These are phyloP conservation scores for Solanum ossicruentum DNA, from an alignment of 257 asterid genomes.

Conservation along the genomic window DNA sequence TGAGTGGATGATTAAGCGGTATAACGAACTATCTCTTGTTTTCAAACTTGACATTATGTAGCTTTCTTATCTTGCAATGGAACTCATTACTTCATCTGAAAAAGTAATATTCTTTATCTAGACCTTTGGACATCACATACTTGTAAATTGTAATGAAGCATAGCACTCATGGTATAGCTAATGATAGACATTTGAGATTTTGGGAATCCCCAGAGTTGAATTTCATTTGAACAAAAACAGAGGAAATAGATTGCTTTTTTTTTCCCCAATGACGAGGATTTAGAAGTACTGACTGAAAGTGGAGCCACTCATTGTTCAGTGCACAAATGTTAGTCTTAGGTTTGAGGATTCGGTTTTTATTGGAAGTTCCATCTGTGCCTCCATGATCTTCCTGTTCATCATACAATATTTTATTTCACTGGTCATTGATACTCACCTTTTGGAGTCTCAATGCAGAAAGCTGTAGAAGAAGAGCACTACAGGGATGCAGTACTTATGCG, in stretches of 20 bases:
- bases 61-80: not conserved
- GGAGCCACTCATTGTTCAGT: not conserved
- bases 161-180: not conserved
- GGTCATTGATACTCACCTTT: not conserved
- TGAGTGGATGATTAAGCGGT: not conserved
- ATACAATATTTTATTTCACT: not conserved
- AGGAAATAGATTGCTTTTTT: not conserved
- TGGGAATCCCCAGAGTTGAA: not conserved
- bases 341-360: not conserved
- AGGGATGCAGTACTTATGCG: conserved; percentile 79
- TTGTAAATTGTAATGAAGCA: not conserved
- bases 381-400: not conserved
- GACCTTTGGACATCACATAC: not conserved
- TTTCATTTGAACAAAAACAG: not conserved
- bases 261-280: not conserved
- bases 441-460: conserved; percentile 45
- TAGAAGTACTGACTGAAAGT: not conserved
- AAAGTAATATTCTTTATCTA: not conserved
- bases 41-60: not conserved
- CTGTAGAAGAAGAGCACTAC: conserved; percentile 65
- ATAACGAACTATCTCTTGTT: not conserved
- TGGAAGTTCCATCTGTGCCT: not conserved
- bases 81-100: not conserved
- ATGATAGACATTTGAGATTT: not conserved
- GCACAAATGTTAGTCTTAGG: not conserved